Evolutionary conservation across 306 rosid species (phyloP), one percentile per base, ranked within the genome.

Genomic region (Cucurbita maxima): DNA sequence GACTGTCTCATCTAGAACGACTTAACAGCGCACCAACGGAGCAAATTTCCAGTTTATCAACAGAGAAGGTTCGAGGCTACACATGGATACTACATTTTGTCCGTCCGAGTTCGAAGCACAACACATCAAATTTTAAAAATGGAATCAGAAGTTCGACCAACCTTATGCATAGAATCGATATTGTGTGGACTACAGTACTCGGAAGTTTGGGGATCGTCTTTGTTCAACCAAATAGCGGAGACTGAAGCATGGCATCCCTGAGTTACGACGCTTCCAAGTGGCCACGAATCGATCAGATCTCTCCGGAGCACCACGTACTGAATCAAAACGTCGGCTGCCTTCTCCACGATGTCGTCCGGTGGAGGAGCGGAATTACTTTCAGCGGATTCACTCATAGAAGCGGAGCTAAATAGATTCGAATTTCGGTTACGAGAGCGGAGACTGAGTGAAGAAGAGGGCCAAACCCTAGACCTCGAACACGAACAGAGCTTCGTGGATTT

Each of bases 251-350:
- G 98, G 78, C 98, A 92, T 43, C 92, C 96, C 82, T 88, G 96
- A 10, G 98, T 85, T 8, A 92, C 92, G 58, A 89, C 86, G 77
- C 96, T 89, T 3, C 98, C 98, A 3, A 86, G 84, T 44, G 95
- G 95, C 98, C 96, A 92, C 50, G 81, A 56, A 68, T 92, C 96
- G 58, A 88, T 92, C 16, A 92, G 88, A 79, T 92, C 98, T 62
- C 98, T 89, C 77, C 96, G 92, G 80, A 92, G 96, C 83, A 92
- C 96, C 81, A 89, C 90, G 80, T 92, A 90, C 89, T 90, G 98
- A 51, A 88, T 85, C 52, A 85, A 57, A 43, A 82, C 88, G 47
- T 89, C 90, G 52, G 76, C 59, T 84, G 60, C 78, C 43, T 79
- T 84, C 11, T 48, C 74, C 9, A 76, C 50, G 75, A 45, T 37